These are phyloP conservation scores for Penicillium sp. DNA, from an alignment of 2,329 filamentous ascomycete genomes.

Conservation along the genomic window DNA sequence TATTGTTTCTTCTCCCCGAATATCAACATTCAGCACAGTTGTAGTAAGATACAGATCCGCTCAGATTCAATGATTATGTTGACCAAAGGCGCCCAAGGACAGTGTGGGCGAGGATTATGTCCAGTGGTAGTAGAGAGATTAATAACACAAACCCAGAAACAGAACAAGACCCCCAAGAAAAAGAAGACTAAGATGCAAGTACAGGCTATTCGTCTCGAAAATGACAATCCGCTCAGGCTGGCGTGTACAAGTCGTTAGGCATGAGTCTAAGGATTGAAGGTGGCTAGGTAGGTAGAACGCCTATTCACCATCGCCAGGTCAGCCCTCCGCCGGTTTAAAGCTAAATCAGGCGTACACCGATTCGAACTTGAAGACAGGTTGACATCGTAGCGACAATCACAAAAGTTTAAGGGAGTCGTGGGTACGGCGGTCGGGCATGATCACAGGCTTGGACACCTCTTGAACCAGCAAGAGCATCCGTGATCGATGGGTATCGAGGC, in stretches of 20 bases:
- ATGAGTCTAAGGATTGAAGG: conserved; percentile 5
- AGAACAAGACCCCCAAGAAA: not conserved
- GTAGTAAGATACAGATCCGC: too few relatives aligned
- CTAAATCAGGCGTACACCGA: too few relatives aligned
- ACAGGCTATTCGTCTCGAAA: not conserved
- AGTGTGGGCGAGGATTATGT: conserved; percentile 13
- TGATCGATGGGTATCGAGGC: not conserved
- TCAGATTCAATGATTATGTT: not conserved
- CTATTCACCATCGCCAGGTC: too few relatives aligned
- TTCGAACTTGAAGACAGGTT: too few relatives aligned
- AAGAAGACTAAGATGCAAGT: conserved; percentile 5
- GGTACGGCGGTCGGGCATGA: not conserved
- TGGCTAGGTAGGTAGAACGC: not conserved
- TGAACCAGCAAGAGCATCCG: conserved; percentile 21
- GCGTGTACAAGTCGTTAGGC: conserved; percentile 8
- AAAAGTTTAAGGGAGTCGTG: too few relatives aligned
- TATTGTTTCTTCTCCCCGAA: too few relatives aligned
- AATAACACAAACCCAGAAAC: conserved; percentile 10
- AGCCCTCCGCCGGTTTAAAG: too few relatives aligned
- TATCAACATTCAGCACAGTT: too few relatives aligned
- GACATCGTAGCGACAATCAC: too few relatives aligned
- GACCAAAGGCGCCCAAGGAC: not conserved
- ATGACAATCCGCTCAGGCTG: not conserved
- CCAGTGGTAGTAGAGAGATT: conserved; percentile 8
- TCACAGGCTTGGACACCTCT: conserved; percentile 4